Base-by-base conservation (phyloP, 1,139 yeast genomes). In the Hyphopichia burtonii region DNA sequence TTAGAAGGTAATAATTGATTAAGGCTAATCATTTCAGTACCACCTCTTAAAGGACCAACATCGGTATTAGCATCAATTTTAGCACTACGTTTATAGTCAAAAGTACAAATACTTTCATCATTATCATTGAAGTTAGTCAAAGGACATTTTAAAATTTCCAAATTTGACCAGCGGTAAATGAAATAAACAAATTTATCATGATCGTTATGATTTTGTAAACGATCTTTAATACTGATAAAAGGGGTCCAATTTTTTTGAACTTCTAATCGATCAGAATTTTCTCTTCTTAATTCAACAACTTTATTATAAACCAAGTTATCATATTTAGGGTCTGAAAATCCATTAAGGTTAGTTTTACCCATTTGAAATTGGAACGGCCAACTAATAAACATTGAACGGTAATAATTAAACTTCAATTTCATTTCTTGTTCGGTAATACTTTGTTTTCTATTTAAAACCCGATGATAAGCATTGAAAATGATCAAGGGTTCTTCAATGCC, bases 321-420 rank as follows among this genome's bases (percentile, higher is more conserved):
- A 36, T 48, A 52, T 3, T 42, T 41, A 2, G 47, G 41, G 37
- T 50, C 47, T 0, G 35, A 12, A n/a, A 44, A 23, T 6, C 56
- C 66, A 23, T 67, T 70, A 6, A 59, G 48, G 36, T 60, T 62
- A 10, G 44, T 44, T 44, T 68, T 67, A 16, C 71, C 73, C n/a
- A 43, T 44, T 49, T 69, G 74, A 40, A 54, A 58, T 41, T 66
- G 71, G 65, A 69, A 69, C 10, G 74, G 74, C 66, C 65, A 68
- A 37, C 66, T 54, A 16, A 66, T 39, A 45, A 59, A 68, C 67
- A 68, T 67, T 12, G 69, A 56, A 22, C 74, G 49, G 42, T 51
- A 58, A 36, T 47, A 57, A 14, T 47, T 49, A 2, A 53, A 46
- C 19, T 43, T 48, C 34, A 48, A 37, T 2, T 52, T 39, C 23